These are phyloP conservation scores for Maudiozyma barnettii DNA, from an alignment of 805 yeast genomes.

Conservation along the genomic window DNA sequence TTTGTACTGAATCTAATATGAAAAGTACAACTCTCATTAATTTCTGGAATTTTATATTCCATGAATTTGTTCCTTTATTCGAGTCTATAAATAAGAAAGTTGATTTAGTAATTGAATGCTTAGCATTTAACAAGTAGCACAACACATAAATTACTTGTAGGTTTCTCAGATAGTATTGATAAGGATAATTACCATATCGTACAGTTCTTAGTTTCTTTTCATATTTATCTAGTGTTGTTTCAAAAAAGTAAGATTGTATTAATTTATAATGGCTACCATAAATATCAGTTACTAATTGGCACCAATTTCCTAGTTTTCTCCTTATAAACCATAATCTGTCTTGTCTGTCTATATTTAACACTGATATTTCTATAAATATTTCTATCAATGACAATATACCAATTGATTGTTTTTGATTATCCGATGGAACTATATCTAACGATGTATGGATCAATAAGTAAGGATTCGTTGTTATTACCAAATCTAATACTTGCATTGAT, in stretches of 20 bases:
- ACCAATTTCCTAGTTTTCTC: constrained; percentile 21
- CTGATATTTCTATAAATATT: constrained; percentile 11
- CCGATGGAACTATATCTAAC: not conserved
- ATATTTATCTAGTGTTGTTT: constrained; percentile 5
- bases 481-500: constrained; percentile 21
- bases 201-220: constrained; percentile 15
- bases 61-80: constrained; percentile 11
- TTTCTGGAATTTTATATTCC: constrained; percentile 22
- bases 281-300: constrained; percentile 8
- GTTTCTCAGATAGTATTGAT: constrained; percentile 3
- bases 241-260: constrained; percentile 6
- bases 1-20: constrained; percentile 13
- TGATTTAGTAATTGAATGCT: constrained; percentile 9
- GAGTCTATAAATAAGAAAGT: constrained; percentile 13
- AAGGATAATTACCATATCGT: constrained; percentile 8
- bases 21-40: constrained; percentile 19
- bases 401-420: not conserved
- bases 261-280: constrained; percentile 10
- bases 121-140: constrained; percentile 18
- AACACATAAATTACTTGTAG: constrained; percentile 14
- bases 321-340: constrained; percentile 23
- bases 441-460: constrained; percentile 6
- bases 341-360: constrained; percentile 7
- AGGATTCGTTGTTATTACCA: constrained; percentile 18
- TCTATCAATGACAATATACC: constrained; percentile 15